These are phyloP conservation scores for Saccharata proteae DNA, from an alignment of 2,329 filamentous ascomycete genomes.

Conservation along the genomic window DNA sequence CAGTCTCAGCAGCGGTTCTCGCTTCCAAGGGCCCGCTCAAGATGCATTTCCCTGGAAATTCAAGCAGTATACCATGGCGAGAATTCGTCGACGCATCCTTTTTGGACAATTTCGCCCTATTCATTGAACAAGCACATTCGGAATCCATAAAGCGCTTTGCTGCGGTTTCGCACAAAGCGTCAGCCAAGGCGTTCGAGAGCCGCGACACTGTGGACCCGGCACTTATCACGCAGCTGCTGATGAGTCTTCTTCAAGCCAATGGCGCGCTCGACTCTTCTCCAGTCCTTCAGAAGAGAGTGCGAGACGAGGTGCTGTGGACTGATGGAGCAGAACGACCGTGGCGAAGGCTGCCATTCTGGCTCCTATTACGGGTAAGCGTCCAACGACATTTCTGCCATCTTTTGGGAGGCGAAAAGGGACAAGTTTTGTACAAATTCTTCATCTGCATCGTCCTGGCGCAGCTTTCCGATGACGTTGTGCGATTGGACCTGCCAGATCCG, in stretches of 20 bases:
- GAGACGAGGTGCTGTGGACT: constrained; percentile 48
- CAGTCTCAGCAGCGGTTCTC: constrained; percentile 41
- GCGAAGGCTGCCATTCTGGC: constrained; percentile 51
- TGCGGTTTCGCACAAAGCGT: constrained; percentile 41
- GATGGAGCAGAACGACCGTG: constrained; percentile 40
- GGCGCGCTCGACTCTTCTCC: constrained; percentile 29
- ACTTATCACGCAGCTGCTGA: constrained; percentile 47
- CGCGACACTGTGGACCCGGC: constrained; percentile 47
- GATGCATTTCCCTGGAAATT: constrained; percentile 49
- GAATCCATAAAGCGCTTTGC: constrained; percentile 44
- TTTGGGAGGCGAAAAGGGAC: constrained; percentile 31
- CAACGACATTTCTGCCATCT: constrained; percentile 38
- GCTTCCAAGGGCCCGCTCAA: constrained; percentile 38
- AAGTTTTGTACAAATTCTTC: constrained; percentile 45
- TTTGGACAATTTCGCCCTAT: constrained; percentile 34
- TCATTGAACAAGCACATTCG: constrained; percentile 44
- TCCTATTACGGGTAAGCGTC: constrained; percentile 47
- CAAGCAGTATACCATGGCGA: constrained; percentile 33
- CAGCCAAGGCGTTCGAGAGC: constrained; percentile 35
- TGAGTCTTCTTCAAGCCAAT: constrained; percentile 46
- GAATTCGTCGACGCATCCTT: constrained; percentile 33
- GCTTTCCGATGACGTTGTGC: constrained; percentile 35
- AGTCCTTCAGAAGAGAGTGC: constrained; percentile 43
- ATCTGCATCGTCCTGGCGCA: constrained; percentile 37
- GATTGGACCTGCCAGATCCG: constrained; percentile 14